These are phyloP conservation scores for Simmondsia chinensis DNA, from an alignment of 148 eudicot genomes.

Conservation along the genomic window DNA sequence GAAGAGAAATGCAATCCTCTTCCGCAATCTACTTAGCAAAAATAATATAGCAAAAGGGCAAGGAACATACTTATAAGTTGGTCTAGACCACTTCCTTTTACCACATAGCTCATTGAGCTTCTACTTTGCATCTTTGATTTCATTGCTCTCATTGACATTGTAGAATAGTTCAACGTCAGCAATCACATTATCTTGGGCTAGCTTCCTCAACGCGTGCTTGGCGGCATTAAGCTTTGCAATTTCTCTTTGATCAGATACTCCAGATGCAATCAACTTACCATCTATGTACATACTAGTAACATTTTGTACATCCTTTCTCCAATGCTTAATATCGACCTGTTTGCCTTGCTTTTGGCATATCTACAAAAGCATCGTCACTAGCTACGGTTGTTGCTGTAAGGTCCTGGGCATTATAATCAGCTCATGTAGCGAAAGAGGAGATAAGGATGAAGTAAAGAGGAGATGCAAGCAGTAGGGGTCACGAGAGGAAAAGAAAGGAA, in stretches of 20 bases:
- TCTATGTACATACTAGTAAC: slow-evolving; percentile 35
- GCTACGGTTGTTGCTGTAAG: slow-evolving; percentile 49
- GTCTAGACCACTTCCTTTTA: slow-evolving; percentile 47
- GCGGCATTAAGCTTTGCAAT: slow-evolving; percentile 47
- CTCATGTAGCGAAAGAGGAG: too few species aligned
- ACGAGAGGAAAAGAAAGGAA: too few species aligned
- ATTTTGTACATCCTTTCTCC: slow-evolving; percentile 19
- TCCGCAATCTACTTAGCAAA: too few species aligned
- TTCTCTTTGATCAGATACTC: slow-evolving; percentile 27
- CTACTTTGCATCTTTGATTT: slow-evolving; percentile 36
- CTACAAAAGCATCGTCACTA: slow-evolving; percentile 42
- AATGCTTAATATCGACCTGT: slow-evolving; percentile 27
- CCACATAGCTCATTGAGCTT: slow-evolving; percentile 35
- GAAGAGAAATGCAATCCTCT: too few species aligned
- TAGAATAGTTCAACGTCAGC: too few species aligned
- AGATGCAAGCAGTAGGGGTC: too few species aligned
- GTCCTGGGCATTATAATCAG: slow-evolving; percentile 34
- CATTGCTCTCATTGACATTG: slow-evolving; percentile 10
- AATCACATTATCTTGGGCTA: slow-evolving; percentile 1
- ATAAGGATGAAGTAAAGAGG: too few species aligned
- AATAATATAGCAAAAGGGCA: too few species aligned
- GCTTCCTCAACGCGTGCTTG: slow-evolving; percentile 23
- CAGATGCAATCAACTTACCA: slow-evolving; percentile 23
- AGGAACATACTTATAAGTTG: too few species aligned
- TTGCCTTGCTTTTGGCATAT: slow-evolving; percentile 42